A percentile compares a stretch with the other conserved stretches of the same genome.
Evolutionary conservation across 495 filamentous ascomycete species (phyloP).

Genomic region (Alectoria sarmentosa): DNA sequence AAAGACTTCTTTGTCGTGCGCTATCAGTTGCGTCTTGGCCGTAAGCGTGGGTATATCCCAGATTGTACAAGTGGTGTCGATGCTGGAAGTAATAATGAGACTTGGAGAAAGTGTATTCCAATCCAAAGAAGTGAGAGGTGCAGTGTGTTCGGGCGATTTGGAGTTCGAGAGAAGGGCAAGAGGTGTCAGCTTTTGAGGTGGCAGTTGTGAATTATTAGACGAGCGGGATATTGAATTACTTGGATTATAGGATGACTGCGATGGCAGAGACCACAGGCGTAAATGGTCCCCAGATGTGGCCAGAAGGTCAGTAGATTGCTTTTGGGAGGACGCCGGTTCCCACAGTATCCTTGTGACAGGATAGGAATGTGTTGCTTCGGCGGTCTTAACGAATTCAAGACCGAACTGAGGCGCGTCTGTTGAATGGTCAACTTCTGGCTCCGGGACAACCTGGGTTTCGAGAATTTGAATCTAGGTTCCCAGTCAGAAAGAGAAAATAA

Average conservation of each 20-base stretch:
- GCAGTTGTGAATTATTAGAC: constrained; percentile 53
- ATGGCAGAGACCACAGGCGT: constrained; percentile 84
- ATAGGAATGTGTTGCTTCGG: constrained; percentile 96
- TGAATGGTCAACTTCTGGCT: constrained; percentile 55
- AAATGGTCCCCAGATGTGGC: constrained; percentile 97
- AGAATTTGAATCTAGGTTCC: constrained; percentile 88
- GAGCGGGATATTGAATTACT: constrained; percentile 69
- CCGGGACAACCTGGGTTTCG: constrained; percentile 69
- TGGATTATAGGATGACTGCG: constrained; percentile 47
- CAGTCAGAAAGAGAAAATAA: constrained; percentile 23
- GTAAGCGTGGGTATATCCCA: constrained; percentile 99
- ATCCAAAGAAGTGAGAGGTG: constrained; percentile 90
- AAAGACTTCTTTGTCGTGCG: constrained; percentile 98
- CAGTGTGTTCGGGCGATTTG: constrained; percentile 96
- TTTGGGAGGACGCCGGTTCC: constrained; percentile 96
- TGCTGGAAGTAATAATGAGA: constrained; percentile 96
- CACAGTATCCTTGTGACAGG: constrained; percentile 93
- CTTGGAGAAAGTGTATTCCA: constrained; percentile 97
- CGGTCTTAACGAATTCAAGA: constrained; percentile 89
- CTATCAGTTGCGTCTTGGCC: constrained; percentile 96
- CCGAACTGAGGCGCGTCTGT: constrained; percentile 62
- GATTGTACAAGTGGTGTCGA: constrained; percentile 99
- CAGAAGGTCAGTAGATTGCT: constrained; percentile 90
- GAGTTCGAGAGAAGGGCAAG: constrained; percentile 92
- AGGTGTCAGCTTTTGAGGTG: constrained; percentile 83